These are phyloP conservation scores for Botrytis medusae DNA, from an alignment of 2,329 filamentous ascomycete species.

Conservation along the genomic window DNA sequence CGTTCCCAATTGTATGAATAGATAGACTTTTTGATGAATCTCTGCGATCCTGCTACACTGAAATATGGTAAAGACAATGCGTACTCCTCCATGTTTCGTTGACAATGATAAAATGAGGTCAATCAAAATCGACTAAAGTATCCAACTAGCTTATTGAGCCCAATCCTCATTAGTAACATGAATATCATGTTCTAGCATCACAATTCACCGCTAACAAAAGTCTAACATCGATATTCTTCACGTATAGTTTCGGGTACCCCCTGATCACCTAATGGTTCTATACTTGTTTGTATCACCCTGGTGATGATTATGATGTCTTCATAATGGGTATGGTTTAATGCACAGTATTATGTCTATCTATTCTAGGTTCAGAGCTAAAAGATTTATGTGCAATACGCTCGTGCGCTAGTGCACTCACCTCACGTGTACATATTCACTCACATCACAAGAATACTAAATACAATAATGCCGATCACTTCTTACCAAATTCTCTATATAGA, in stretches of 20 bases:
- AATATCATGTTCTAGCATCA: background rate
- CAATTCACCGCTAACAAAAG: background rate
- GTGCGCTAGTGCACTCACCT: no score
- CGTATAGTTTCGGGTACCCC: background rate
- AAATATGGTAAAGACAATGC: rapidly evolving
- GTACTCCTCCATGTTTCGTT: background rate
- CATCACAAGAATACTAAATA: background rate
- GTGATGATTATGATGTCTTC: no score
- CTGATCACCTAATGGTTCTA: background rate
- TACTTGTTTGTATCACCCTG: no score
- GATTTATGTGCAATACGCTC: no score
- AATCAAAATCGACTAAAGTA: background rate
- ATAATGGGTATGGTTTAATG: no score
- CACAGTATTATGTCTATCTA: no score
- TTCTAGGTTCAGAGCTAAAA: no score
- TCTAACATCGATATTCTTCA: background rate
- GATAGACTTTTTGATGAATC: background rate
- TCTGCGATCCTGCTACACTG: background rate
- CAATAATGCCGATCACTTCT: background rate
- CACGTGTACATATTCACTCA: no score
- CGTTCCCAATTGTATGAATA: background rate
- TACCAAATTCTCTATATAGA: background rate
- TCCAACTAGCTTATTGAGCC: background rate
- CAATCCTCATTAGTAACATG: background rate
- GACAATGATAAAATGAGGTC: background rate